Evolutionary conservation across 1,284 basidiomycete genomes (phyloP), one percentile per base, ranked within the genome.

Genomic region (Sutorius eximius): DNA sequence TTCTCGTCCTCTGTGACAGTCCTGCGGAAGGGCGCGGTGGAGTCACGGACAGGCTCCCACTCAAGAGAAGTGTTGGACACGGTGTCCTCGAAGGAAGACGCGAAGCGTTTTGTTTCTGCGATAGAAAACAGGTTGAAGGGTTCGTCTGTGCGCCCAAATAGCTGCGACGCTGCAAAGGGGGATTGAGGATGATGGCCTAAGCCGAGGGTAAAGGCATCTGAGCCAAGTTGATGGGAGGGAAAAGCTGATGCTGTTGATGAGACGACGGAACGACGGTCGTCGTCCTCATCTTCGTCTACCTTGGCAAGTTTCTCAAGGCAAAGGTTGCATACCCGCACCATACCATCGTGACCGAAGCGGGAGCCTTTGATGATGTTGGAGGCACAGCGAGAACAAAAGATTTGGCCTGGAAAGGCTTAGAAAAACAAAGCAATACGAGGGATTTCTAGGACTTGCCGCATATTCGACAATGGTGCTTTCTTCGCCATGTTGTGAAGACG

Each of bases 341-440:
- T 91, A 30, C 93, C 94, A 52, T 95, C 87, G 57, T 94, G 90
- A 7, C 94, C 94, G 67, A 97, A 98, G 2, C 94, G 86, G n/a
- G 86, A 82, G 8, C 93, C 95, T 59, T 95, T 93, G 71, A 99
- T 94, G 64, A 98, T 91, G 66, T 98, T 96, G n/a, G 94, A 95
- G 3, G 96, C 95, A 70, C 96, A 93, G 7, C 93, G 83, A 22
- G 91, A 93, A 71, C 95, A 98, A 68, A 95, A 97, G 66, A 91
- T 89, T 73, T 91, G 90, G 45, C 83, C 93, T 95, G 49, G 20
- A 53, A 45, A 45, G 37, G 30, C 4, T 62, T 46, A 61, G 43
- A 51, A 33, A 50, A 37, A n/a, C 3, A 45, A 27, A 45, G 41
- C 36, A 3, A 52, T 11, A 44, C 33, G 37, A 52, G 13, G 2